Evolutionary conservation across 2,329 filamentous ascomycete species (phyloP).

Genomic region (Calonectria henricotiae): DNA sequence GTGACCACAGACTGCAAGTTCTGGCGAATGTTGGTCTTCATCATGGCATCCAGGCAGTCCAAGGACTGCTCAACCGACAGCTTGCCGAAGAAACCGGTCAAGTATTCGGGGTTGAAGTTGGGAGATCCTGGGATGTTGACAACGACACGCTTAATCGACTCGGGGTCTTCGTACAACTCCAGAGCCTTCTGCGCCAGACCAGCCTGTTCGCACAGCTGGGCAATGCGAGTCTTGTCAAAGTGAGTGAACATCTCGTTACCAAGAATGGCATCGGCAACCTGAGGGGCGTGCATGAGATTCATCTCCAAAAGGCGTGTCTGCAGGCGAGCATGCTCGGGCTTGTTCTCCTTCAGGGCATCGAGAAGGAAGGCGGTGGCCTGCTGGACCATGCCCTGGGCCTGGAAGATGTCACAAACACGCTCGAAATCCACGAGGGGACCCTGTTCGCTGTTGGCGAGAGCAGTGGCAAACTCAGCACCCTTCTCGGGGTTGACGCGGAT

Average conservation of each 20-base stretch:
- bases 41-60: constrained; percentile 96
- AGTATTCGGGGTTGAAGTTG: constrained; percentile 92
- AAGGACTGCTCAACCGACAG: constrained; percentile 96
- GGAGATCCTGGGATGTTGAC: constrained; percentile 86
- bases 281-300: constrained; percentile 96
- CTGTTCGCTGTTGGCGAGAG: constrained; percentile 89
- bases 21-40: constrained; percentile 96
- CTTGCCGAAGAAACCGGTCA: constrained; percentile 93
- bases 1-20: constrained; percentile 96
- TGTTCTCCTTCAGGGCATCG: constrained; percentile 95
- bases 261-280: constrained; percentile 97
- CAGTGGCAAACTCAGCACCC: constrained; percentile 93
- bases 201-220: constrained; percentile 92
- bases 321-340: constrained; percentile 91
- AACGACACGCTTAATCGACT: constrained; percentile 90
- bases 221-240: constrained; percentile 93
- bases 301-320: constrained; percentile 98
- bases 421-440: constrained; percentile 93
- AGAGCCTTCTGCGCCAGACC: constrained; percentile 89
- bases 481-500: constrained; percentile 93
- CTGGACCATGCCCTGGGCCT: constrained; percentile 97
- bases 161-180: constrained; percentile 94
- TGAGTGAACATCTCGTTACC: constrained; percentile 99
- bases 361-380: constrained; percentile 98
- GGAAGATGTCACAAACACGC: constrained; percentile 97